Evolutionary conservation across 768 basidiomycete genomes (phyloP), one percentile per base, ranked within the genome.

Genomic region (Rhodotorula babjevae): DNA sequence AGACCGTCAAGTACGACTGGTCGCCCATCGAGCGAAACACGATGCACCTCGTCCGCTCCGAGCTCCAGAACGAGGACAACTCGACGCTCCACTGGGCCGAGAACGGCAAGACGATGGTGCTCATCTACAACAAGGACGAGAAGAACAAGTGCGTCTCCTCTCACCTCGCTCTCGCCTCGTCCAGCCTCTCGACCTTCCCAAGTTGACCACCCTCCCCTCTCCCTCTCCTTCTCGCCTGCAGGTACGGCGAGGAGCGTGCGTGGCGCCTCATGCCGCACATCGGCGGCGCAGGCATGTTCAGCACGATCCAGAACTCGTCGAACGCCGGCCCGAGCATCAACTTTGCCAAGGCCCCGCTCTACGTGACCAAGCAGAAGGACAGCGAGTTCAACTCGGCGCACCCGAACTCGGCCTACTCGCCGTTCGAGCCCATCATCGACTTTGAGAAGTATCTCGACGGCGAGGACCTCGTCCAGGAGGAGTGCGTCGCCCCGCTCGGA

Each of bases 391-490:
- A 14, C 23, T 52, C 69, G 18, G 50, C 78, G 23, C 77, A 76
- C 61, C 59, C 78, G 11, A 69, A 56, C 68, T 79, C 79, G 69
- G 68, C 71, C 52, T 77, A 78, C 67, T 76, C 78, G 44, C 66
- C 77, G 7, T 73, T 53, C 33, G 61, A 78, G 68, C 80, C 80
- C 9, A 49, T 80, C 56, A 70, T 82, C 66, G 75, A 81, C 69
- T 82, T 81, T 47, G 49, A 47, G 44, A 74, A 78, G 57, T 82
- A 77, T 71, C 77, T 81, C 63, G 68, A 82, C 60, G 78, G 78
- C 55, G 81, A 82, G 72, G 68, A 67, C 27, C 65, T 81, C 27
- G 76, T 71, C 10, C 81, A 82, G 59, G 79, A 82, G 68, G 81
- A 82, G 56, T 67, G 80, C 14, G 77, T 78, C 29, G 27, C 75